phyloP scores from a whole-genome alignment of 2,329 filamentous ascomycete genomes.

The Exophiala mesophila region DNA sequence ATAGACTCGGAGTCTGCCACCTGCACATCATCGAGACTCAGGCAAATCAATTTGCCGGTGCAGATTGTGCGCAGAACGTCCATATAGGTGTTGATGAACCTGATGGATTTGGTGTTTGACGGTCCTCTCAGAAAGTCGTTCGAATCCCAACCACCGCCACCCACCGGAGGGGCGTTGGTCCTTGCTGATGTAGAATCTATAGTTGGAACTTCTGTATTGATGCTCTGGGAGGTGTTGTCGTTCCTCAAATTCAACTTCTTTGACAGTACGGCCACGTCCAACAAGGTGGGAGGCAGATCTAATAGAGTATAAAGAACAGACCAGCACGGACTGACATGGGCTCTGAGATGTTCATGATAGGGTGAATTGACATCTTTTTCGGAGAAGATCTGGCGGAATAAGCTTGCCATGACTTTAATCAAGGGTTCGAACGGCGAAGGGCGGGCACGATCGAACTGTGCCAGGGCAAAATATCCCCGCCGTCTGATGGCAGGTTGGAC shows the following conservation, averaged over 20 bases:
- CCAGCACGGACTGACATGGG: slow-evolving; percentile 55
- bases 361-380: slow-evolving; percentile 58
- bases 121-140: slow-evolving; percentile 35
- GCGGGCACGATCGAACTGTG: slow-evolving; percentile 56
- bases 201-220: slow-evolving; percentile 22
- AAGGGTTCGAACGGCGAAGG: slow-evolving; percentile 59
- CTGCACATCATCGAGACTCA: slow-evolving; percentile 84
- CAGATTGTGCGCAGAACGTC: slow-evolving; percentile 80
- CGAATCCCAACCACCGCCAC: slow-evolving; percentile 17
- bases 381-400: slow-evolving; percentile 61
- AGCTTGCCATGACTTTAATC: slow-evolving; percentile 54
- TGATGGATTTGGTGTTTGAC: slow-evolving; percentile 51
- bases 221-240: slow-evolving; percentile 17
- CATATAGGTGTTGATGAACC: slow-evolving; percentile 80
- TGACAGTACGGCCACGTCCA: slow-evolving; percentile 35
- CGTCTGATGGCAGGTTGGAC: slow-evolving; percentile 54
- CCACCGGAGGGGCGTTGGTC: slow-evolving; percentile 1
- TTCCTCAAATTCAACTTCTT: slow-evolving; percentile 29
- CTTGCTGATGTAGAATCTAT: slow-evolving; percentile 10
- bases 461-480: slow-evolving; percentile 56
- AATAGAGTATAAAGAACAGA: slow-evolving; percentile 51
- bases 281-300: slow-evolving; percentile 63
- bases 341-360: slow-evolving; percentile 56
- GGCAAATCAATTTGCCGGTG: slow-evolving; percentile 78
- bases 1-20: slow-evolving; percentile 84